Evolutionary conservation across 805 yeast genomes (phyloP), one percentile per base, ranked within the genome.

Genomic region (Ogataea pilisensis): DNA sequence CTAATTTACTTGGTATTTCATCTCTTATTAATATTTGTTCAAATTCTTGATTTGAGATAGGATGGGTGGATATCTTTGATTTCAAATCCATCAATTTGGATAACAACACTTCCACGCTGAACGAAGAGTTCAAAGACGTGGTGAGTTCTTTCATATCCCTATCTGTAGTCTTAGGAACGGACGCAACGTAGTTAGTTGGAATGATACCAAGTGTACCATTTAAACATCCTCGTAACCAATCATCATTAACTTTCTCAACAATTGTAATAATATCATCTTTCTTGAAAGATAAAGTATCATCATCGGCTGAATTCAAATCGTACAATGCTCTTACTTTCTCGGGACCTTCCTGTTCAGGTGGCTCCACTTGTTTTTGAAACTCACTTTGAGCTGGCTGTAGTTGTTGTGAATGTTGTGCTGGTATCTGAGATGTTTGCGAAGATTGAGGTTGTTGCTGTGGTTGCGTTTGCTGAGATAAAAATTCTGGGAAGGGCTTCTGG

Each of bases 191-290:
- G 59, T 91, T 91, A 43, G 86, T 73, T 0, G 99, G 99, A 63
- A 91, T 89, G 12, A 93, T 82, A 16, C 99, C 99, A 37, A 80
- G 71, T 40, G 73, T 74, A 1, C 96, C 96, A 40, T 76, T 72
- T 38, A 91, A 64, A 5, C 91, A 77, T 13, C 99, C 99, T 50
- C 87, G 75, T 83, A 96, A 86, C 99, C 99, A 91, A 57, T 91
- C 98, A 46, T 86, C 73, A 60, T 89, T 90, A 5, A 85, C 95
- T 13, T 83, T 73, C 53, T 90, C 98, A 27, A 90, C 70, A 1
- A 93, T 95, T 1, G 83, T 82, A 36, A 91, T 90, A 12, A 87
- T 70, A 57, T 91, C 98, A 31, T 96, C 97, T 54, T 81, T 81
- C 37, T 80, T 70, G 64, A 93, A 91, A 2, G 95, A 80, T 33